phyloP scores from a whole-genome alignment of 1,284 basidiomycete species.

The Apiotrichum gracile region DNA sequence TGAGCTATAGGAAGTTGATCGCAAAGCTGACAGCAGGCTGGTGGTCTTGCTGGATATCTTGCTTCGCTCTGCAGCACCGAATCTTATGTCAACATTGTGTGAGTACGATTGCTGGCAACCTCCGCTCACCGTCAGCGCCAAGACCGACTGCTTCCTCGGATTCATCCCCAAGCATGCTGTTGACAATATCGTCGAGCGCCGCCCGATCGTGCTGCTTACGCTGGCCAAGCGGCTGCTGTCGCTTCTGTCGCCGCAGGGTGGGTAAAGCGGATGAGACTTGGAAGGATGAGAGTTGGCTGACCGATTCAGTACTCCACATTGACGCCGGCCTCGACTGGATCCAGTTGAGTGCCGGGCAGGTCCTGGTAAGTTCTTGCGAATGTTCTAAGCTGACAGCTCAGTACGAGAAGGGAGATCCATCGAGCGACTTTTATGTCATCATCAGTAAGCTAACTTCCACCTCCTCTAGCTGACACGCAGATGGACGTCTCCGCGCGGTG shows the following conservation, averaged over 20 bases:
- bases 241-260: conserved; percentile 82
- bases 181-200: conserved; percentile 82
- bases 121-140: conserved; percentile 55
- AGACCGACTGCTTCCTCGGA: conserved; percentile 95
- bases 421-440: conserved; percentile 94
- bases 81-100: conserved; percentile 84
- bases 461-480: conserved; percentile 6
- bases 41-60: conserved; percentile 97
- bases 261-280: no score
- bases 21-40: conserved; percentile 58
- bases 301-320: conserved; percentile 75
- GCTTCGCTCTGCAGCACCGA: conserved; percentile 85
- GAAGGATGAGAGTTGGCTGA: conserved; percentile 1
- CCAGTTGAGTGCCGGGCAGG: conserved; percentile 84
- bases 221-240: conserved; percentile 95
- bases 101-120: background rate
- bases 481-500: conserved; percentile 81
- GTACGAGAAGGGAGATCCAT: conserved; percentile 85
- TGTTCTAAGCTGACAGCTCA: conserved; percentile 55
- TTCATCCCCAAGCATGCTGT: conserved; percentile 84
- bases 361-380: conserved; percentile 17
- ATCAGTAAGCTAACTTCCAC: conserved; percentile 54
- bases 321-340: conserved; percentile 98
- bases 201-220: conserved; percentile 90
- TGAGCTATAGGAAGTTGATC: background rate